Evolutionary conservation across 108 stramenopile genomes (phyloP), one percentile per base, ranked within the genome.

Genomic region (Skeletonema costatum): DNA sequence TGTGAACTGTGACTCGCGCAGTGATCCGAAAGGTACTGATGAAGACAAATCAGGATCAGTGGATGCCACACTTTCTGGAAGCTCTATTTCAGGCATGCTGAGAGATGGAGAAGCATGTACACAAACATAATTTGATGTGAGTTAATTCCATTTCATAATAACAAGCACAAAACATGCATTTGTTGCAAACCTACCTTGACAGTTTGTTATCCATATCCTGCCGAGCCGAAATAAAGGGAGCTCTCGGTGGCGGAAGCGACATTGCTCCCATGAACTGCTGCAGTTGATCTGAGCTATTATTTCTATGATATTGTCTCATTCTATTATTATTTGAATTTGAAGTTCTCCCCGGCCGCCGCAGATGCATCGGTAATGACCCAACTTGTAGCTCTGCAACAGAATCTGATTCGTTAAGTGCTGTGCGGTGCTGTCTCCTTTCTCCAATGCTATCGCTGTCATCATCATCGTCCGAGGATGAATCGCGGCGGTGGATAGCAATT

Each of bases 231-330:
- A 81, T 59, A 68, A 70, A 68, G 29, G 80, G 80, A 25, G 80
- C 80, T 64, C 64, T 74, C 19, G 80, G 80, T 2, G 80, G 80
- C 51, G 80, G 80, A 63, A 81, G 42, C 11, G 80, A 81, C 56
- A 61, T 46, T 7, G 80, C 69, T 17, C 80, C 80, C 50, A 71
- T 56, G 68, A 81, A 81, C 25, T 56, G 53, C 4, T 56, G 53
- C 25, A 25, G 53, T 29, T 56, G 53, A 0, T 58, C 63, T 21
- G 63, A 64, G 63, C 25, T 64, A 21, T 64, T 35, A 21, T 64
- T 64, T 39, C 36, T 17, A 19, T 38, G 63, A 11, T 56, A 56
- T 19, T 50, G 48, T 56, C 19, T 70, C 36, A 38, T 64, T 65
- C 29, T 38, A 32, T 14, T 38, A 32, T 19, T 53, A 33, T 61